Conservation (phyloP, 164 flowering plant genomes). For the Chloranthus sessilifolius region DNA sequence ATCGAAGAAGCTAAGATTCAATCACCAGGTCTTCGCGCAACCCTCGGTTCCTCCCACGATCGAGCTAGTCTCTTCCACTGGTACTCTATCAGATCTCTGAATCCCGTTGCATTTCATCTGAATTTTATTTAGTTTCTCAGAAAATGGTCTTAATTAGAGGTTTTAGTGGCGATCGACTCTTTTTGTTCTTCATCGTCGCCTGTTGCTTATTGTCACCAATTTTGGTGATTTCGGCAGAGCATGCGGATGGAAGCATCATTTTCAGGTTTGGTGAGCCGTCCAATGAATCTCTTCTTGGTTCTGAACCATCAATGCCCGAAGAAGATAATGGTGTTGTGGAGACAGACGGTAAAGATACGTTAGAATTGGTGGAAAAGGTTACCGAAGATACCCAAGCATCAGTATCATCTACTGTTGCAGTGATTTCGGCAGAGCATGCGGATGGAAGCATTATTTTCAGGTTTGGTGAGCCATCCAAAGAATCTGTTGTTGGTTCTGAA, state of each 20-base stretch:
- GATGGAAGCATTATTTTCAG: too few relatives aligned
- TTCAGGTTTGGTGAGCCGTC: slow-evolving; percentile 17
- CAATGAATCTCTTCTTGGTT: too few relatives aligned
- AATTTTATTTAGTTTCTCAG: neutral
- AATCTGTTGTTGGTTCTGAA: too few relatives aligned
- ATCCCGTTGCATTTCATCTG: neutral
- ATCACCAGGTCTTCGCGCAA: slow-evolving; percentile 4
- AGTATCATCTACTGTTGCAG: too few relatives aligned
- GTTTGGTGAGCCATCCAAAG: too few relatives aligned
- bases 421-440: too few relatives aligned
- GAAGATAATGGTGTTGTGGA: too few relatives aligned
- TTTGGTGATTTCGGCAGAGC: slow-evolving; percentile 20
- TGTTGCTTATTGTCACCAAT: slow-evolving; percentile 6
- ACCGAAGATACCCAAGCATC: too few relatives aligned
- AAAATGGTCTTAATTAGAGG: neutral
- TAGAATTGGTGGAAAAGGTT: too few relatives aligned
- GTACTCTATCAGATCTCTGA: slow-evolving; percentile 4
- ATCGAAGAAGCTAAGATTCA: slow-evolving; percentile 2
- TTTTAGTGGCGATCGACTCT: slow-evolving; percentile 3
- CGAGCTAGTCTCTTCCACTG: slow-evolving; percentile 12
- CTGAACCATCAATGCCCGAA: too few relatives aligned
- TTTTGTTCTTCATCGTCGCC: neutral
- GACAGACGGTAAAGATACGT: too few relatives aligned
- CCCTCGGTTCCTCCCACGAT: neutral
- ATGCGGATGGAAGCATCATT: slow-evolving; percentile 19